Percentiles rank a stretch among this genome's conserved stretches.
Conservation (phyloP, 1,139 yeast species). For the Geotrichum cucujoidarum region DNA sequence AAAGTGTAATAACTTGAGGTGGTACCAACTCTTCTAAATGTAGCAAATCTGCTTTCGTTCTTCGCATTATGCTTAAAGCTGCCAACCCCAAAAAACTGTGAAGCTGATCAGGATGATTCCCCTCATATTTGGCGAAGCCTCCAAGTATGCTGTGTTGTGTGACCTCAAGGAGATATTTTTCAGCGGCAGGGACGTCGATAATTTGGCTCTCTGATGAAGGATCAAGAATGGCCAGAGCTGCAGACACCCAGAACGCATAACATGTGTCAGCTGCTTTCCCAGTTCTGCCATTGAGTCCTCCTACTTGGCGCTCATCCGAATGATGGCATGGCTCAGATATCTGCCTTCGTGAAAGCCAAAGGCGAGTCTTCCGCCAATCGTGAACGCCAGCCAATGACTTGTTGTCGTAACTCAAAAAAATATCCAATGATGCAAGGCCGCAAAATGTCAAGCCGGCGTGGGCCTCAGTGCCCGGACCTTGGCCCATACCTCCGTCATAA, state of each 20-base stretch:
- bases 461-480: slow-evolving; percentile 52
- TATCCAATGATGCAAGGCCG: slow-evolving; percentile 60
- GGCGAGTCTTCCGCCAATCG: slow-evolving; percentile 42
- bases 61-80: slow-evolving; percentile 32
- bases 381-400: slow-evolving; percentile 17
- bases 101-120: slow-evolving; percentile 50
- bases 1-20: slow-evolving; percentile 25
- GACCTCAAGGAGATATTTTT: slow-evolving; percentile 47
- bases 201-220: slow-evolving; percentile 27
- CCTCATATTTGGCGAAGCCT: slow-evolving; percentile 73
- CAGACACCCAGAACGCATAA: slow-evolving; percentile 85
- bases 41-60: slow-evolving; percentile 2
- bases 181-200: slow-evolving; percentile 40
- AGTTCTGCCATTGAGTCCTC: slow-evolving; percentile 85
- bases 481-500: slow-evolving; percentile 68
- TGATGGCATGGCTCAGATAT: slow-evolving; percentile 17
- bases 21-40: slow-evolving; percentile 27
- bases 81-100: slow-evolving; percentile 41
- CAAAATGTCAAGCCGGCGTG: slow-evolving; percentile 90
- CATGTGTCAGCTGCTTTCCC: slow-evolving; percentile 88
- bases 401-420: slow-evolving; percentile 35
- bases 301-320: slow-evolving; percentile 45
- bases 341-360: slow-evolving; percentile 67
- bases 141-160: slow-evolving; percentile 69
- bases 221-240: slow-evolving; percentile 24